Percentiles rank a stretch among this genome's conserved stretches.
These are phyloP conservation scores for Pseudopithomyces maydicus DNA, from an alignment of 2,329 filamentous ascomycete species.

Conservation along the genomic window DNA sequence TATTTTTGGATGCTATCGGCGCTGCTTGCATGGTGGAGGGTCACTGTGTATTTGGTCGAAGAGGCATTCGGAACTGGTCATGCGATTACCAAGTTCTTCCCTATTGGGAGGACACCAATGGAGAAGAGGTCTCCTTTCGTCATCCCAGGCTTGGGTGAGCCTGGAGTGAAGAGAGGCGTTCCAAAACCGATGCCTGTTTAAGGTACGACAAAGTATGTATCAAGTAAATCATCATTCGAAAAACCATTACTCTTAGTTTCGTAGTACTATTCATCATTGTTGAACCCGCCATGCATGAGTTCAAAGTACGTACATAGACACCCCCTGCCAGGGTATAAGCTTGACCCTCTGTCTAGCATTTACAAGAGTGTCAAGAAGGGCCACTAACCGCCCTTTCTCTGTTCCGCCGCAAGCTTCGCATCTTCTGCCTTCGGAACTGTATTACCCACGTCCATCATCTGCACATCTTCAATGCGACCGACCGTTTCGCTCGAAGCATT, in stretches of 20 bases:
- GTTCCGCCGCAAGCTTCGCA: constrained; percentile 23
- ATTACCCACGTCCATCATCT: constrained; percentile 21
- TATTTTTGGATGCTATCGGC: too few relatives aligned
- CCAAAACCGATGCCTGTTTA: constrained; percentile 8
- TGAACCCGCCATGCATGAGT: too few relatives aligned
- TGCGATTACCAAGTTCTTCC: constrained; percentile 9
- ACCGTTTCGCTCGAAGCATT: constrained; percentile 30
- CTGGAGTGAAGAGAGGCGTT: constrained; percentile 12
- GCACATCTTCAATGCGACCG: constrained; percentile 14
- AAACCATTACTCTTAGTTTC: too few relatives aligned
- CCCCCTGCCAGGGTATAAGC: too few relatives aligned
- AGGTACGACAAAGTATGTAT: too few relatives aligned
- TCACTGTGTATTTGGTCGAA: too few relatives aligned
- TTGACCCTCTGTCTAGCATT: too few relatives aligned
- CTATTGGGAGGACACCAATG: constrained; percentile 9
- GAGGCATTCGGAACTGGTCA: constrained; percentile 3
- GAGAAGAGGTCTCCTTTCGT: constrained; percentile 12
- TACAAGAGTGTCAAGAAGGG: background rate
- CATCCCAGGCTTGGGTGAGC: constrained; percentile 12
- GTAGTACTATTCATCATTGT: too few relatives aligned
- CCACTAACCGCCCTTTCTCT: constrained; percentile 28
- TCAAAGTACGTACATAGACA: too few relatives aligned
- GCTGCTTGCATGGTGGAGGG: too few relatives aligned
- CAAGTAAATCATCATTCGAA: too few relatives aligned
- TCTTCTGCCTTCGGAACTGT: constrained; percentile 19